Percentiles rank a stretch among this genome's conserved stretches.
Evolutionary conservation across 1,284 basidiomycete species (phyloP).

Genomic region (Ustilago hordei): DNA sequence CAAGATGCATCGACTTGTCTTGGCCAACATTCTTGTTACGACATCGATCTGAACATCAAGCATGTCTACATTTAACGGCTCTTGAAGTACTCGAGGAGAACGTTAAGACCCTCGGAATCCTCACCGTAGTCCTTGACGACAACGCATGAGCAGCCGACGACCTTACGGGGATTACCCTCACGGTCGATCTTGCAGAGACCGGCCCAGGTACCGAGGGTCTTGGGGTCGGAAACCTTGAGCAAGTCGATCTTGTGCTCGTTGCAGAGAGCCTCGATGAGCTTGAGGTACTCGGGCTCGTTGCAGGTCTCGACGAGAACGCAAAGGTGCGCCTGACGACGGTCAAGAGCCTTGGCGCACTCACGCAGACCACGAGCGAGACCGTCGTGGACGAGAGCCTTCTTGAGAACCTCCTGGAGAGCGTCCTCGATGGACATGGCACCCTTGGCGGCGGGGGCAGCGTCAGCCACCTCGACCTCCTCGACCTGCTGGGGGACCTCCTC

Average conservation of each 20-base stretch:
- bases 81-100: slow-evolving; percentile 96
- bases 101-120: slow-evolving; percentile 95
- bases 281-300: slow-evolving; percentile 99
- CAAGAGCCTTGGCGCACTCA: slow-evolving; percentile 96
- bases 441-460: slow-evolving; percentile 76
- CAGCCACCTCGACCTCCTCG: slow-evolving; percentile 78
- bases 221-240: slow-evolving; percentile 97
- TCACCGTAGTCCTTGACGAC: slow-evolving; percentile 98
- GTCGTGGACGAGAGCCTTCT: slow-evolving; percentile 96
- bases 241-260: slow-evolving; percentile 99
- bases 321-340: slow-evolving; percentile 98
- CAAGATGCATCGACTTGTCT: slow-evolving; percentile 5
- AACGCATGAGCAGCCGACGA: slow-evolving; percentile 80
- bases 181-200: slow-evolving; percentile 96
- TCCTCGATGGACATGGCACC: slow-evolving; percentile 97
- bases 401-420: slow-evolving; percentile 93
- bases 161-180: slow-evolving; percentile 97
- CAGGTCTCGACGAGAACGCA: slow-evolving; percentile 99
- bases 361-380: slow-evolving; percentile 97
- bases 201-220: slow-evolving; percentile 94
- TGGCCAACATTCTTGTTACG: background rate
- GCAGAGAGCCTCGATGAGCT: slow-evolving; percentile 99
- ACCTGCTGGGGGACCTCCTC: slow-evolving; percentile 69
- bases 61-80: slow-evolving; percentile 73
- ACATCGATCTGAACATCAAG: background rate